Evolutionary conservation across 768 basidiomycete species (phyloP).

Genomic region (Hortiboletus flavorubellus): DNA sequence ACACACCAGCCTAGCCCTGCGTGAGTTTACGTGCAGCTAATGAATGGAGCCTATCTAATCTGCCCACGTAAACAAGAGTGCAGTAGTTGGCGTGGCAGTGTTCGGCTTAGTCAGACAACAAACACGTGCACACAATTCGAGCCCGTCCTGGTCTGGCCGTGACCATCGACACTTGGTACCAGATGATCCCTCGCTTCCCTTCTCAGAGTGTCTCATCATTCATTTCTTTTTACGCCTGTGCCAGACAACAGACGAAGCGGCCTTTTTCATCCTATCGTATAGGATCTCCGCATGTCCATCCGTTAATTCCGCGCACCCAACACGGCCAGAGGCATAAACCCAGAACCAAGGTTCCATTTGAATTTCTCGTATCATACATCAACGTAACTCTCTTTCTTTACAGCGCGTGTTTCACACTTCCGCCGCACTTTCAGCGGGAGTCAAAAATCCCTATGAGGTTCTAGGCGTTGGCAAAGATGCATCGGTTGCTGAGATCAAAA

Average conservation of each 20-base stretch:
- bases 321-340: slow-evolving; percentile 13
- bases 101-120: slow-evolving; percentile 21
- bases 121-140: slow-evolving; percentile 16
- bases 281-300: slow-evolving; percentile 34
- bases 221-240: slow-evolving; percentile 56
- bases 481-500: slow-evolving; percentile 88
- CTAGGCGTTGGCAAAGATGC: slow-evolving; percentile 87
- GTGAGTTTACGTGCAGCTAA: too few relatives aligned
- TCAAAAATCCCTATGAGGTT: slow-evolving; percentile 89
- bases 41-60: too few relatives aligned
- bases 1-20: too few relatives aligned
- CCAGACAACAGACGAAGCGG: slow-evolving; percentile 34
- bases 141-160: background rate
- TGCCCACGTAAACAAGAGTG: background rate
- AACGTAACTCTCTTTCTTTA: slow-evolving; percentile 18
- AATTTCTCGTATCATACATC: slow-evolving; percentile 8
- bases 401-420: slow-evolving; percentile 81
- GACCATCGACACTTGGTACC: slow-evolving; percentile 3
- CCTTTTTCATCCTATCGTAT: slow-evolving; percentile 39
- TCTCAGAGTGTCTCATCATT: slow-evolving; percentile 48
- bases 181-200: slow-evolving; percentile 52
- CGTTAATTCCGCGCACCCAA: slow-evolving; percentile 13
- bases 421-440: slow-evolving; percentile 41
- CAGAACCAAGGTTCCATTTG: slow-evolving; percentile 40
- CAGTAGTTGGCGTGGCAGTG: background rate